These are phyloP conservation scores for Penicillium argentinense DNA, from an alignment of 495 filamentous ascomycete species.

Conservation along the genomic window DNA sequence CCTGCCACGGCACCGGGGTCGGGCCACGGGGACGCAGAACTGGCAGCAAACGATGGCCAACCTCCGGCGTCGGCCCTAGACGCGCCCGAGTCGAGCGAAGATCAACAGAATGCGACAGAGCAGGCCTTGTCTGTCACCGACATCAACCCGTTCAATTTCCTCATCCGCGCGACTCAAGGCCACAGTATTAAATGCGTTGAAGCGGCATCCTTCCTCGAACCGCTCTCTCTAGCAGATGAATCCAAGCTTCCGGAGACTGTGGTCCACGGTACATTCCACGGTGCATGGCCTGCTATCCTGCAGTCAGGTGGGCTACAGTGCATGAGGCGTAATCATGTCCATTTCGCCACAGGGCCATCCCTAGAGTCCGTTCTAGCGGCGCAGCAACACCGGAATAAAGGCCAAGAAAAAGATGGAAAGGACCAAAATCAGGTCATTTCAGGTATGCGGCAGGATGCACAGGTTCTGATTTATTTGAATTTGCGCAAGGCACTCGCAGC, in stretches of 20 bases:
- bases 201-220: conserved; percentile 64
- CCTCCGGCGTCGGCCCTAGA: conserved; percentile 9
- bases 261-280: conserved; percentile 85
- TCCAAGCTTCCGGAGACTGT: conserved; percentile 60
- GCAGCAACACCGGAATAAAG: conserved; percentile 19
- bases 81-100: conserved; percentile 22
- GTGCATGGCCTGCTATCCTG: conserved; percentile 71
- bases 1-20: conserved; percentile 8
- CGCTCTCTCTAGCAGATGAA: conserved; percentile 51
- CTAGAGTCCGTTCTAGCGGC: conserved; percentile 29
- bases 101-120: conserved; percentile 25
- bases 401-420: conserved; percentile 1
- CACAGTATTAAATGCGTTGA: conserved; percentile 67
- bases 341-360: conserved; percentile 74
- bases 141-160: conserved; percentile 61
- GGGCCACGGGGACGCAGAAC: conserved; percentile 14
- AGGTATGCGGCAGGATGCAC: conserved; percentile 79
- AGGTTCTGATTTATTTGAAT: conserved; percentile 80
- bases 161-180: conserved; percentile 94
- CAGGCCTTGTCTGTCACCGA: conserved; percentile 33
- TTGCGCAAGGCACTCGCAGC: conserved; percentile 61
- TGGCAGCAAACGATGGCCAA: conserved; percentile 7
- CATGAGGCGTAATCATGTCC: conserved; percentile 84
- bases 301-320: conserved; percentile 69
- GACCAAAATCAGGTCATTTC: conserved; percentile 59